Percentiles rank a stretch among this genome's conserved stretches.
Conservation (phyloP, 106 monocot species). For the Dioscorea alata region DNA sequence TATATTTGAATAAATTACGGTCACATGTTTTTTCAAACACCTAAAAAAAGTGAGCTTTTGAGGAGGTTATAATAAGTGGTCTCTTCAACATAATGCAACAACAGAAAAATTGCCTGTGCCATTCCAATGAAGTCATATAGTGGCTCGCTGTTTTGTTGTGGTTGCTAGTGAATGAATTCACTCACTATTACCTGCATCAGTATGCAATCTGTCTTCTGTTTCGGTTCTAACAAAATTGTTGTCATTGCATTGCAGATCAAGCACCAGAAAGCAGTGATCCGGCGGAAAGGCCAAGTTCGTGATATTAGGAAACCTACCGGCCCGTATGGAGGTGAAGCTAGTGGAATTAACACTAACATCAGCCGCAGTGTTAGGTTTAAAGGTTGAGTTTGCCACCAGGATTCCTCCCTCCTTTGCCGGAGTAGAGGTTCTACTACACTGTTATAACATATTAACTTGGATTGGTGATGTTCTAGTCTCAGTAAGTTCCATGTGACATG, state of each 20-base stretch:
- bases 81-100: no score
- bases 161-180: no score
- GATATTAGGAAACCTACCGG: constrained; percentile 73
- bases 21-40: no score
- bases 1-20: no score
- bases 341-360: constrained; percentile 64
- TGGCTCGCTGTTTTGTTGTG: no score
- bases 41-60: no score
- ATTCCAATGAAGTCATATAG: no score
- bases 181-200: background rate
- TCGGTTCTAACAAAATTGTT: background rate
- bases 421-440: background rate
- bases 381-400: constrained; percentile 8
- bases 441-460: background rate
- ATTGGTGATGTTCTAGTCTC: background rate
- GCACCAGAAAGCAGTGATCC: constrained; percentile 62
- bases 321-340: constrained; percentile 79
- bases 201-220: background rate
- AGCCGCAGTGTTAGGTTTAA: constrained; percentile 81
- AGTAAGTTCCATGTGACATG: background rate
- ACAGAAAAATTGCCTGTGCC: no score
- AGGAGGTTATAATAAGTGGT: no score
- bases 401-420: no score
- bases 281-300: constrained; percentile 84
- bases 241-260: constrained; percentile 42